Base-by-base conservation (phyloP, 2,329 filamentous ascomycete species). In the Fulvia fulva region DNA sequence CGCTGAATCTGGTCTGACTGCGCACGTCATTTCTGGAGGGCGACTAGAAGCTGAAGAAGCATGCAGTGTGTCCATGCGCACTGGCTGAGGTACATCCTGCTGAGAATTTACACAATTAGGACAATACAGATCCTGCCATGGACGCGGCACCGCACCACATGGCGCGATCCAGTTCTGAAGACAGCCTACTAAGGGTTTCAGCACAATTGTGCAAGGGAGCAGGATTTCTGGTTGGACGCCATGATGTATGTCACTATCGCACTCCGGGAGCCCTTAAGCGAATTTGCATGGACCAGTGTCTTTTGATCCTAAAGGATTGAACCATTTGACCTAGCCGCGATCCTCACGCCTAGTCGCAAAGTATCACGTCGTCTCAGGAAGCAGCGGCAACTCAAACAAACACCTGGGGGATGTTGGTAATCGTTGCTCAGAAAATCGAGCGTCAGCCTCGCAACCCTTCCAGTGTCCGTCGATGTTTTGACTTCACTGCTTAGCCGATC, bases 361-460 rank as follows among this genome's bases (percentile, higher is more conserved):
- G 8, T 14, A 12, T 7, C 12, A n/a, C n/a, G 5, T 26, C 44
- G 44, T 11, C 22, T 47, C 12, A 12, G 25, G 47, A n/a, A 34
- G 19, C 52, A 55, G 53, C 55, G 44, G 56, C 54, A 53, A 58
- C 25, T 16, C 47, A 26, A 2, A n/a, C 14, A 4, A n/a, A n/a
- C 37, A 19, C n/a, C 3, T n/a, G 4, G n/a, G 7, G 37, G 37
- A 41, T 41, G 8, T 19, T 6, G 37, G 19, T 41, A n/a, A 41
- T 41, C 37, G 19, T 37, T 56, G 43, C 56, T 56, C 52, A 41
- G 53, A 55, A 32, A 34, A 26, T 46, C 45, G 49, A 55, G 51
- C 55, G 51, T 60, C 55, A 51, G 51, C 52, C 43, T 58, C 52
- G 45, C 26, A 53, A 26, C 55, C 52, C 59, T 55, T 41, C 14